Percentiles rank a stretch among this genome's conserved stretches.
phyloP scores from a whole-genome alignment of 2,329 filamentous ascomycete genomes.

The Botrytis sinoallii region DNA sequence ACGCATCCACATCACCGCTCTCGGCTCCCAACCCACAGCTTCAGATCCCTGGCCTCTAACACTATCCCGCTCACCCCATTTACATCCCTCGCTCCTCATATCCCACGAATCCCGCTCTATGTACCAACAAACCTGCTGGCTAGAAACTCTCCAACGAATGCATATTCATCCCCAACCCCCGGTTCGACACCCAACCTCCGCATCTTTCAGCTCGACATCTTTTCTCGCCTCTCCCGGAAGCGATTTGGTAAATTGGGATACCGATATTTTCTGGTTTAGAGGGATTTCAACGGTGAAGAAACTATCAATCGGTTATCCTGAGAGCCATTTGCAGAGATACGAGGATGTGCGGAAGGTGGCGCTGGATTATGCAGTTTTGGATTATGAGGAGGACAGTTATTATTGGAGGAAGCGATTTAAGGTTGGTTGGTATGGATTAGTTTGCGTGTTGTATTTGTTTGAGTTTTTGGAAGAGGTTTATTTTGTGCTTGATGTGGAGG shows the following conservation, averaged over 20 bases:
- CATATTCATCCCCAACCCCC: background rate
- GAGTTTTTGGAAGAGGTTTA: slow-evolving; percentile 11
- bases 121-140: slow-evolving; percentile 7
- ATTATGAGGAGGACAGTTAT: slow-evolving; percentile 8
- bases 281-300: background rate
- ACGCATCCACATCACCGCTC: background rate
- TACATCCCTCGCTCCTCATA: background rate
- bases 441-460: background rate
- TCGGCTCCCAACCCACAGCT: background rate
- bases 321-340: background rate
- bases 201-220: background rate
- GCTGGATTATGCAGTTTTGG: slow-evolving; percentile 6
- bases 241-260: background rate
- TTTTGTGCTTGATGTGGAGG: slow-evolving; percentile 15
- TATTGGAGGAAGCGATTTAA: background rate
- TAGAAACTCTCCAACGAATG: background rate
- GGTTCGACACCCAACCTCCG: background rate
- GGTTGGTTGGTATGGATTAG: background rate
- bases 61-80: background rate
- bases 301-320: background rate
- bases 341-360: slow-evolving; percentile 9
- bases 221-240: background rate
- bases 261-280: slow-evolving; percentile 17
- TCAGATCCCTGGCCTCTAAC: slow-evolving; percentile 5
- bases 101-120: slow-evolving; percentile 9